Conservation (phyloP, 176 grass and related monocot species). For the Phyllostachys edulis region DNA sequence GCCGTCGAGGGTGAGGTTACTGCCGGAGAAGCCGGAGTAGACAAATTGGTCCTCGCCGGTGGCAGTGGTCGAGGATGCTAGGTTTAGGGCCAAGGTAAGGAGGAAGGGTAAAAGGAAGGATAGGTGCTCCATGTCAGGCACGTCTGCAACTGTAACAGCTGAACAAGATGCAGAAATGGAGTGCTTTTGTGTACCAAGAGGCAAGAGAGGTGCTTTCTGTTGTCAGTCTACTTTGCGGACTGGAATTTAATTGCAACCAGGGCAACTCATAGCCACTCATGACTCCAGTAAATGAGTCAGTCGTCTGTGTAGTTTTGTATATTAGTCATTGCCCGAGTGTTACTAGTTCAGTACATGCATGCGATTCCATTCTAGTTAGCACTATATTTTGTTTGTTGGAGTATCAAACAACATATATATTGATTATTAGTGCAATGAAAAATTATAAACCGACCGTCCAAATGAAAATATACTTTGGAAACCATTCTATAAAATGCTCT, state of each 20-base stretch:
- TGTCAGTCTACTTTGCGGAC: not conserved
- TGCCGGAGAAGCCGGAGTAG: conserved; percentile 11
- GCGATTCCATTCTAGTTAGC: too few relatives aligned
- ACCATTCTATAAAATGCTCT: too few relatives aligned
- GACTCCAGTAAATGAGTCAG: not conserved
- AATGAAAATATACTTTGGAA: too few relatives aligned
- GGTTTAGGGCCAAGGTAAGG: not conserved
- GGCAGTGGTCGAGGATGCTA: not conserved
- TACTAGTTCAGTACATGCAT: too few relatives aligned
- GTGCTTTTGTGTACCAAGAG: not conserved
- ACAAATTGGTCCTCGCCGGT: conserved; percentile 1
- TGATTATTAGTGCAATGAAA: too few relatives aligned
- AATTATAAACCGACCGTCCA: too few relatives aligned
- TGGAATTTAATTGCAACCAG: not conserved
- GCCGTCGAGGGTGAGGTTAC: not conserved
- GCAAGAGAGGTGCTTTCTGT: not conserved
- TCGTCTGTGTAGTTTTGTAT: not conserved
- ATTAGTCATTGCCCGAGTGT: too few relatives aligned
- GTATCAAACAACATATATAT: too few relatives aligned
- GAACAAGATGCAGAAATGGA: not conserved
- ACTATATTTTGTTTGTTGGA: too few relatives aligned
- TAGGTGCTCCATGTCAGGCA: not conserved
- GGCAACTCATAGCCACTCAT: not conserved
- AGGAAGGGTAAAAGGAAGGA: not conserved
- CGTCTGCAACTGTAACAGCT: not conserved